Evolutionary conservation across 306 rosid genomes (phyloP), one percentile per base, ranked within the genome.

Genomic region (Dryas octopetala): DNA sequence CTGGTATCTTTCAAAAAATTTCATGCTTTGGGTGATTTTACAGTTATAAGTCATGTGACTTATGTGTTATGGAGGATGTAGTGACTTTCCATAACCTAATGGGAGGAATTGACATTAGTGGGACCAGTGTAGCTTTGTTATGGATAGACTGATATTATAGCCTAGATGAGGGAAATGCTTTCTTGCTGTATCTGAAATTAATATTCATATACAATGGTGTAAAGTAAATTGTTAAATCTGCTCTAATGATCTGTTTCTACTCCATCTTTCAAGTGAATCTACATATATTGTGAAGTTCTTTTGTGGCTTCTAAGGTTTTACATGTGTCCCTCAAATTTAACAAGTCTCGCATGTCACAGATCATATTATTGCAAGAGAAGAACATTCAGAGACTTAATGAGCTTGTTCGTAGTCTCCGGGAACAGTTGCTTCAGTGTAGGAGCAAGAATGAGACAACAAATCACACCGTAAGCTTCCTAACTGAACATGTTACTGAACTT

Each of bases 351-450:
- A 83, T 50, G 48, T 45, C 64, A 74, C 80, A 93, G 94, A 89
- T 90, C 59, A 87, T 90, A 57, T 81, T 90, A 76, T 81, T 89
- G 38, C 96, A 90, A 85, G 96, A 93, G 76, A 90, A 84, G 84
- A 88, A 75, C 85, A 90, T 90, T 69, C 85, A 84, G 71, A 84
- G 90, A 75, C 86, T 93, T 9, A 89, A 90, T 70, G 92, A 86
- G 74, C 85, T 89, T 68, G 95, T 90, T 51, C 88, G 86, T 51
- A 85, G 85, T 80, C 98, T 93, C 65, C 89, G 79, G 71, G 85
- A 80, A 70, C 90, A 89, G 76, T 83, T 93, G 84, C 86, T 77
- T 62, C 89, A 63, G 71, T 89, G 98, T 65, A 85, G 87, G 82
- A 75, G 79, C 72, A 78, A 75, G 74, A 86, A 83, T 48, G 82